Conservation (phyloP, 805 yeast species). For the Nakazawaea ishiwadae region DNA sequence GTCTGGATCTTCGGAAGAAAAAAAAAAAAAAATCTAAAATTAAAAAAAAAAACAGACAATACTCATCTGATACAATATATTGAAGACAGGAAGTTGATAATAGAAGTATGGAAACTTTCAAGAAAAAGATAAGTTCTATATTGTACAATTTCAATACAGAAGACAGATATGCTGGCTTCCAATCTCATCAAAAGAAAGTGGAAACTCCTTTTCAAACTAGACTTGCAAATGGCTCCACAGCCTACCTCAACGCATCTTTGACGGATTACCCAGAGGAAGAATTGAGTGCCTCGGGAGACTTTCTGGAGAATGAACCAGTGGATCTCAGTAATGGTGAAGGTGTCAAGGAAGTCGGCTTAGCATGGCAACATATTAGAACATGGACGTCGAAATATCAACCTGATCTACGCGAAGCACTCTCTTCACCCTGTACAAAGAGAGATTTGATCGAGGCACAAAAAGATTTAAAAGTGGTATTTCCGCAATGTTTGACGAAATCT, state of each 20-base stretch:
- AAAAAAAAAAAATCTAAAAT: background rate
- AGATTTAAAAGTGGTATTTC: constrained; percentile 67
- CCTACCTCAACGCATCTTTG: constrained; percentile 12
- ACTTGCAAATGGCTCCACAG: constrained; percentile 27
- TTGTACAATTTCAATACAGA: constrained; percentile 60
- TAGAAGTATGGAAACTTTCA: constrained; percentile 39
- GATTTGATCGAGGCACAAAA: constrained; percentile 76
- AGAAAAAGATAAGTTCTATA: constrained; percentile 22
- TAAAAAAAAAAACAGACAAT: too few relatives aligned
- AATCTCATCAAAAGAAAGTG: constrained; percentile 8
- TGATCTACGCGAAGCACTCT: constrained; percentile 66
- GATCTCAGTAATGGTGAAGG: constrained; percentile 30
- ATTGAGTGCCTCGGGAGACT: constrained; percentile 26
- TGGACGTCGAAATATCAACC: constrained; percentile 68
- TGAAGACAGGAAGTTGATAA: background rate
- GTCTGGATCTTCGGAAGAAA: too few relatives aligned
- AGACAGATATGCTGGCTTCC: constrained; percentile 59
- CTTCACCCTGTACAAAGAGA: constrained; percentile 65
- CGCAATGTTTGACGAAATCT: constrained; percentile 72
- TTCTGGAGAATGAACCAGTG: constrained; percentile 33
- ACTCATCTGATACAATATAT: background rate
- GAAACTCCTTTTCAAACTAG: constrained; percentile 29
- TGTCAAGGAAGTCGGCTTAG: constrained; percentile 65
- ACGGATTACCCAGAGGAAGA: constrained; percentile 23
- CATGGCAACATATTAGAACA: constrained; percentile 79